phyloP scores from a whole-genome alignment of 2,329 filamentous ascomycete species.

The Diaporthe amygdali region DNA sequence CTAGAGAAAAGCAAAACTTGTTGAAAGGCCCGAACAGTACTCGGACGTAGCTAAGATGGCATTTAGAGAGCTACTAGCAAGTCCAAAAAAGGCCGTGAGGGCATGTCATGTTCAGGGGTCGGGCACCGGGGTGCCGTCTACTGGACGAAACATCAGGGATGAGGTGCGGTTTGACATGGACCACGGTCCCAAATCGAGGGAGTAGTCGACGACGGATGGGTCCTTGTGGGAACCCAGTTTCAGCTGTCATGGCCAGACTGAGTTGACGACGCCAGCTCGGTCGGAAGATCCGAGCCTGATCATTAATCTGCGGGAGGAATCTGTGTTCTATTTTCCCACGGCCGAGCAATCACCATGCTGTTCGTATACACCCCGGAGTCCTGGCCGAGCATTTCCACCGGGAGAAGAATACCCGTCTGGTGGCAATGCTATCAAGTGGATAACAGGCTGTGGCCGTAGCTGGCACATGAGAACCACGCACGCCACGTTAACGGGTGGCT shows the following conservation, averaged over 20 bases:
- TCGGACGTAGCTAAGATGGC: background rate
- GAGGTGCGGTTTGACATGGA: conserved; percentile 3
- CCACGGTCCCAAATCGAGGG: background rate
- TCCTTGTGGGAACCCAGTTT: conserved; percentile 1
- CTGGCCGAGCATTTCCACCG: background rate
- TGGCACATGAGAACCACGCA: no score
- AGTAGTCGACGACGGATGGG: conserved; percentile 2
- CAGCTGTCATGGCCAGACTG: background rate
- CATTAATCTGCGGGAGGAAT: background rate
- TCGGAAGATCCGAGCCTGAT: background rate
- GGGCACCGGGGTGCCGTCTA: background rate
- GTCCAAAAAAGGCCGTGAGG: background rate
- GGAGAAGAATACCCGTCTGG: background rate
- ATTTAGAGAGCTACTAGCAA: background rate
- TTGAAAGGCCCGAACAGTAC: background rate
- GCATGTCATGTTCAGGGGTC: background rate
- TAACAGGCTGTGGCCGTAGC: background rate
- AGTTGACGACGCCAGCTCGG: conserved; percentile 4
- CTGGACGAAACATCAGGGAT: conserved; percentile 10
- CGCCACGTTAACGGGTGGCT: background rate
- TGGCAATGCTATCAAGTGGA: background rate
- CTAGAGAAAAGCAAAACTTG: background rate
- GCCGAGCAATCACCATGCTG: background rate
- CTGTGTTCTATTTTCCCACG: background rate
- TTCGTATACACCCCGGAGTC: background rate